These are phyloP conservation scores for Leishmania aethiopica DNA, from an alignment of 208 protist genomes.

Conservation along the genomic window DNA sequence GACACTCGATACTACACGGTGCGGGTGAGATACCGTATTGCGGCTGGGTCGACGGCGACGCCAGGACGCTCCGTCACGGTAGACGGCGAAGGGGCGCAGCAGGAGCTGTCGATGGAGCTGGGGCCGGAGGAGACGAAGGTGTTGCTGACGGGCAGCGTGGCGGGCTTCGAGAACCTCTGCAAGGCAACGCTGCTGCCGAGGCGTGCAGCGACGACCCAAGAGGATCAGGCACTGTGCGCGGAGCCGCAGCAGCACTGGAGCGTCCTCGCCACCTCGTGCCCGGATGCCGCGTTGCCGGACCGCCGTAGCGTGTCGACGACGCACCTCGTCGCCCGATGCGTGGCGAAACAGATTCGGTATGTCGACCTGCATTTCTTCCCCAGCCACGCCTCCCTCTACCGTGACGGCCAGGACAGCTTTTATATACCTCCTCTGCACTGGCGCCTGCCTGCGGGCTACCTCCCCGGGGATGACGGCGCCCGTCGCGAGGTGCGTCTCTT, in stretches of 20 bases:
- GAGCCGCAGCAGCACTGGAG: slow-evolving; percentile 20
- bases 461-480: slow-evolving; percentile 29
- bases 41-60: slow-evolving; percentile 38
- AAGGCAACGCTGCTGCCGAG: slow-evolving; percentile 14
- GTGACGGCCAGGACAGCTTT: slow-evolving; percentile 19
- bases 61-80: slow-evolving; percentile 17
- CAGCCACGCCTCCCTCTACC: slow-evolving; percentile 37
- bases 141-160: slow-evolving; percentile 48
- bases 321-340: slow-evolving; percentile 33
- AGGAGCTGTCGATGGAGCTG: slow-evolving; percentile 40
- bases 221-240: slow-evolving; percentile 15
- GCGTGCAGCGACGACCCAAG: slow-evolving; percentile 20
- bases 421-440: slow-evolving; percentile 44
- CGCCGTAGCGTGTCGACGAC: slow-evolving; percentile 4
- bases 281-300: slow-evolving; percentile 4
- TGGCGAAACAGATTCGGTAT: slow-evolving; percentile 44
- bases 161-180: slow-evolving; percentile 50
- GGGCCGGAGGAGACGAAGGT: slow-evolving; percentile 46
- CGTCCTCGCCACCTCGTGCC: slow-evolving; percentile 30
- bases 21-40: slow-evolving; percentile 51
- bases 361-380: slow-evolving; percentile 62
- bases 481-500: slow-evolving; percentile 55
- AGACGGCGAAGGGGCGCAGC: slow-evolving; percentile 6
- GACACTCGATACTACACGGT: slow-evolving; percentile 39
- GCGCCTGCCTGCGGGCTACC: slow-evolving; percentile 45